Conservation (phyloP, 192 early-diverging fungal genomes). For the Coemansia pectinata region DNA sequence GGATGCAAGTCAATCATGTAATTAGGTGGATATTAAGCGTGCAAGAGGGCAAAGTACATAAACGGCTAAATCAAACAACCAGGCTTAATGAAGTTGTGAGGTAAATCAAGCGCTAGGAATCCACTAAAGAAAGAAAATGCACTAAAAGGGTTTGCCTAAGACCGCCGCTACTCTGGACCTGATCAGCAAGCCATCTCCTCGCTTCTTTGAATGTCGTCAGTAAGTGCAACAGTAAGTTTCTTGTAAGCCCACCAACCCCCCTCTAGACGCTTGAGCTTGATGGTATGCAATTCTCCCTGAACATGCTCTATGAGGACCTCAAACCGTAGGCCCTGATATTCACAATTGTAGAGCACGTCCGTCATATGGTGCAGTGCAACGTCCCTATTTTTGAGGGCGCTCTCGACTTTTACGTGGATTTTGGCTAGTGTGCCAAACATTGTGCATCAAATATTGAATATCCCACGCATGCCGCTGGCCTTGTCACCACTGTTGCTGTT, state of each 20-base stretch:
- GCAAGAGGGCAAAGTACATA: too few relatives aligned
- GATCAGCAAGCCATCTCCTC: background rate
- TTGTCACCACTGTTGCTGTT: conserved; percentile 14
- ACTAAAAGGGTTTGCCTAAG: background rate
- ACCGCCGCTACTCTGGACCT: background rate
- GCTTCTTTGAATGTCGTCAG: conserved; percentile 35
- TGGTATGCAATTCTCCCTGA: conserved; percentile 44
- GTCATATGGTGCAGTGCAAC: conserved; percentile 36
- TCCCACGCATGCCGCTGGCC: conserved; percentile 19
- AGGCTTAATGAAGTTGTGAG: too few relatives aligned
- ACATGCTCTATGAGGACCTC: conserved; percentile 40
- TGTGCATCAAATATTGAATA: conserved; percentile 43
- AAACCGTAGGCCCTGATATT: conserved; percentile 40
- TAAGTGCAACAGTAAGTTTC: conserved; percentile 40
- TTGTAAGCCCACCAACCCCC: conserved; percentile 50
- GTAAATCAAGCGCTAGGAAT: too few relatives aligned
- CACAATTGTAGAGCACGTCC: conserved; percentile 32
- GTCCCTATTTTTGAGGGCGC: conserved; percentile 33
- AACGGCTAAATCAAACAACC: too few relatives aligned
- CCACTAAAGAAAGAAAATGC: too few relatives aligned
- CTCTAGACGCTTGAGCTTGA: conserved; percentile 42
- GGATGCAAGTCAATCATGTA: too few relatives aligned
- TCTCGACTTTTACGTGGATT: conserved; percentile 34
- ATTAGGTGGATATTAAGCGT: too few relatives aligned
- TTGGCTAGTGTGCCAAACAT: conserved; percentile 47